Conservation (phyloP, 140 eudicot genomes). For the Flaveria floridana region DNA sequence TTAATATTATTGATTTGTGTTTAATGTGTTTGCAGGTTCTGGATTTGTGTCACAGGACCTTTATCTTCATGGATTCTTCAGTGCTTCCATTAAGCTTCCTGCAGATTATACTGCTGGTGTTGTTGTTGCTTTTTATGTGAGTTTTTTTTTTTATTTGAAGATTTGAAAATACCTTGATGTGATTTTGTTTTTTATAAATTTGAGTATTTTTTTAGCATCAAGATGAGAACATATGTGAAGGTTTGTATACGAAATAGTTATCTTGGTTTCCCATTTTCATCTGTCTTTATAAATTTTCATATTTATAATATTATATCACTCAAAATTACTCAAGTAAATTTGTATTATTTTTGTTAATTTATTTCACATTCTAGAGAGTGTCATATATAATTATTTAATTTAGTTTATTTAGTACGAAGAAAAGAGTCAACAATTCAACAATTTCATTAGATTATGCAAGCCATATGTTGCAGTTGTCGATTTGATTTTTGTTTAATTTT, state of each 20-base stretch:
- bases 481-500: slow-evolving; percentile 8
- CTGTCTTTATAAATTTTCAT: neutral
- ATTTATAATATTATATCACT: neutral
- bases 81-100: slow-evolving; percentile 94
- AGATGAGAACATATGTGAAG: neutral
- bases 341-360: neutral
- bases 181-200: neutral
- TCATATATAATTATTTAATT: neutral
- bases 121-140: slow-evolving; percentile 96
- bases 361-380: neutral
- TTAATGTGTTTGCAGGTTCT: slow-evolving; percentile 53
- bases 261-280: neutral
- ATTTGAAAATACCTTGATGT: neutral
- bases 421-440: slow-evolving; percentile 19
- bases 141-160: slow-evolving; percentile 24
- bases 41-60: slow-evolving; percentile 93
- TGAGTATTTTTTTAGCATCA: neutral
- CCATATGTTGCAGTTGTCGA: slow-evolving; percentile 1
- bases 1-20: slow-evolving; percentile 8
- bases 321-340: neutral
- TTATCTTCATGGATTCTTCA: slow-evolving; percentile 84
- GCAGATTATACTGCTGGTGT: slow-evolving; percentile 97
- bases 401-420: slow-evolving; percentile 8
- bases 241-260: neutral
- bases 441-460: slow-evolving; percentile 19